Evolutionary conservation across 140 eudicot genomes (phyloP).

Genomic region (Senecio squalidus): DNA sequence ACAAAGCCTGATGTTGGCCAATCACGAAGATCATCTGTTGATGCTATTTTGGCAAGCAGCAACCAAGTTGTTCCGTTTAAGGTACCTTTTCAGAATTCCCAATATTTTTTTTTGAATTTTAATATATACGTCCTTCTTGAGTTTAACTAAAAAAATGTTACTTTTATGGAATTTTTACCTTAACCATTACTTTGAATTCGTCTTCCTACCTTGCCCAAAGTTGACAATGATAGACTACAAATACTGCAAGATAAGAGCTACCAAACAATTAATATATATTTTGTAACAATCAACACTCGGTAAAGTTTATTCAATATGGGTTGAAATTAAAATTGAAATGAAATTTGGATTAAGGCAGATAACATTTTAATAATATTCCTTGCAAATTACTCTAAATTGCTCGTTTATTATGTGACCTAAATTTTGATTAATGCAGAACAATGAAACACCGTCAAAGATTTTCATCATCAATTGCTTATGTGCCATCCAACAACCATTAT

Average conservation of each 20-base stretch:
- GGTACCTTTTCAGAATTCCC: conserved; percentile 7
- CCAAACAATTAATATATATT: too few species aligned
- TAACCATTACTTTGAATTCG: not conserved
- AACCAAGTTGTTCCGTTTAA: conserved; percentile 26
- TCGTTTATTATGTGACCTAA: conserved; percentile 1
- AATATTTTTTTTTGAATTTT: not conserved
- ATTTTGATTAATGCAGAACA: conserved; percentile 45
- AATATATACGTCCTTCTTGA: too few species aligned
- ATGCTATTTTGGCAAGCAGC: conserved; percentile 67
- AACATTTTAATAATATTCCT: conserved; percentile 58
- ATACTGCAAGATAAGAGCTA: not conserved
- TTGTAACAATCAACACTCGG: too few species aligned
- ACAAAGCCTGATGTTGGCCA: conserved; percentile 56
- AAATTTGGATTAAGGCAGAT: conserved; percentile 42
- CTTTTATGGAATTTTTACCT: too few species aligned
- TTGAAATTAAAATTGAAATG: too few species aligned
- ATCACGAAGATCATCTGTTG: conserved; percentile 73
- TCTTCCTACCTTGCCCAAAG: not conserved
- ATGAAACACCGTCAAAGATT: conserved; percentile 82
- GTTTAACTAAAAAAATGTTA: too few species aligned
- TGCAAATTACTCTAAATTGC: not conserved
- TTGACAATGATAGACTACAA: not conserved
- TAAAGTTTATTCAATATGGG: too few species aligned
- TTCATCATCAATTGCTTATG: conserved; percentile 89
- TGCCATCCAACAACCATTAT: conserved; percentile 82